Base-by-base conservation (phyloP, 2,329 filamentous ascomycete genomes). In the Alternaria metachromatica region DNA sequence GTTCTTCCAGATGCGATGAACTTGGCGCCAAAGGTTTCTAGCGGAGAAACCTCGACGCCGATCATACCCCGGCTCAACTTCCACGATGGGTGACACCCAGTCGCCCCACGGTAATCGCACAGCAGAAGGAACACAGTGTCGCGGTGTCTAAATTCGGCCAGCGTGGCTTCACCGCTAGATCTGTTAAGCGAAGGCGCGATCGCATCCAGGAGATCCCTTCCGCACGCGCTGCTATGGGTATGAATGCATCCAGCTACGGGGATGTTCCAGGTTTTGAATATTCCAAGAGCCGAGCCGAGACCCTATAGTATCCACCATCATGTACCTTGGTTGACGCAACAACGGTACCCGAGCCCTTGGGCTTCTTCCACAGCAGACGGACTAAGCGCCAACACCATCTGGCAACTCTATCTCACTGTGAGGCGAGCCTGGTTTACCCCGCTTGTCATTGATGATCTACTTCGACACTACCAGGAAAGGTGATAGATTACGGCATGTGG, bases 191-290 rank as follows among this genome's bases (percentile, higher is more conserved):
- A 63, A 62, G 62, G 60, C 64, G 65, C 53, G 57, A 60, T 45
- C 46, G 62, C 63, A 45, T 63, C 66, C 70, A 64, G 72, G 68
- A 64, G 33, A 71, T 48, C 70, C 72, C 58, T 64, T 59, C 67
- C 46, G 18, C 44, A 44, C 20, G 21, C 51, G 37, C 55, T 62
- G 18, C 58, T 53, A 65, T 71, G 67, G 66, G 69, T 67, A 66
- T 62, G 50, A 58, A 28, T 69, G 69, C 67, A 67, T 70, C 44
- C 23, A 56, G 51, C 50, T 43, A 37, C 51, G 46, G 18, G 33
- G 45, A 49, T 62, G 25, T 41, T n/a, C 49, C 51, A 64, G 50
- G 58, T 25, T 58, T 21, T n/a, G 45, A 30, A 18, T 41, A 58
- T 28, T 23, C 37, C 50, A 41, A 26, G 33, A 45, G 26, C 23